These are phyloP conservation scores for Acanthamoeba quina DNA, from an alignment of 208 protist species.

Conservation along the genomic window DNA sequence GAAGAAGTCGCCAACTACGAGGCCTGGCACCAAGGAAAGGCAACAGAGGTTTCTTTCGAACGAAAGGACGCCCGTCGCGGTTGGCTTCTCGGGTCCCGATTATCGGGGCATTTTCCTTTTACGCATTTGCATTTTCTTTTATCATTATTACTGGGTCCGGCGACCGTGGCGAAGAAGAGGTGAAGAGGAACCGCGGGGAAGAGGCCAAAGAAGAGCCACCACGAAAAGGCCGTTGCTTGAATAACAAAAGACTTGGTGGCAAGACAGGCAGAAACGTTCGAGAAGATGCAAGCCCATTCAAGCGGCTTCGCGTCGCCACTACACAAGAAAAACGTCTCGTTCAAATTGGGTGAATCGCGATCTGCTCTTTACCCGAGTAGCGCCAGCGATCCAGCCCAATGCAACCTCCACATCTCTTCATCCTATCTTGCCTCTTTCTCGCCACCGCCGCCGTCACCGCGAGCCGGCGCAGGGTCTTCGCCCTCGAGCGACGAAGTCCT, in stretches of 20 bases:
- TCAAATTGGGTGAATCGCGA: constrained; percentile 17
- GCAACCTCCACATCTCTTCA: not conserved
- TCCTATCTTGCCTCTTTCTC: not conserved
- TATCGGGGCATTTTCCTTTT: not conserved
- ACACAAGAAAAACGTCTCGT: not conserved
- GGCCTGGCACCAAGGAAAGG: no score
- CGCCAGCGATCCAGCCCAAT: not conserved
- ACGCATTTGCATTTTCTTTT: not conserved
- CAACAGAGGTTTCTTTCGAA: no score
- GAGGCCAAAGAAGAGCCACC: no score
- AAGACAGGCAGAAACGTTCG: not conserved
- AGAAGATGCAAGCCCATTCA: no score
- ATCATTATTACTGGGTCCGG: no score
- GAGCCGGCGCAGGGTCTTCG: not conserved
- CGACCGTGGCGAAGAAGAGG: no score
- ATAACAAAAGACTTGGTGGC: no score
- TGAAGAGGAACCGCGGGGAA: no score
- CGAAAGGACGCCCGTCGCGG: not conserved
- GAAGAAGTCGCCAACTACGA: no score
- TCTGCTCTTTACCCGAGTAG: not conserved
- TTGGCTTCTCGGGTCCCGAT: not conserved
- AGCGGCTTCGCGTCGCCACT: not conserved
- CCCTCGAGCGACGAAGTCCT: not conserved
- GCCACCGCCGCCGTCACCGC: not conserved
- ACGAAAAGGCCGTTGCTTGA: no score